Percentiles rank a stretch among this genome's conserved stretches.
phyloP scores from a whole-genome alignment of 345 rosid genomes.

The Limnanthes douglasii region DNA sequence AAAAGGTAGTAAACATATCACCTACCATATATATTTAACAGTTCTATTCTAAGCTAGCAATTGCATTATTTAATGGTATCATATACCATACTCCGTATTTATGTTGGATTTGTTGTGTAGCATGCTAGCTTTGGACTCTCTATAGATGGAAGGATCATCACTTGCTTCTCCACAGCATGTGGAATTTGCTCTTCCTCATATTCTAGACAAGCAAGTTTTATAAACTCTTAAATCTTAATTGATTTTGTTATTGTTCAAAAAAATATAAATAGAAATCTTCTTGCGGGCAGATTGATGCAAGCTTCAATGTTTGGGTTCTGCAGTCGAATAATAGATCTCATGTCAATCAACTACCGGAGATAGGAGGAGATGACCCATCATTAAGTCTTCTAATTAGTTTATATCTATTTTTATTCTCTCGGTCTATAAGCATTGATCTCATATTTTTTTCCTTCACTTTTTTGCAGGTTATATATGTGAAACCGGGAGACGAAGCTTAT shows the following conservation, averaged over 20 bases:
- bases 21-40: not conserved
- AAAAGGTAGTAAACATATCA: constrained; percentile 33
- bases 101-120: constrained; percentile 12
- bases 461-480: constrained; percentile 75
- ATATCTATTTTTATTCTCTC: not conserved
- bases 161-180: constrained; percentile 52
- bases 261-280: not conserved
- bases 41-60: not conserved
- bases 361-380: constrained; percentile 80
- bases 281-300: constrained; percentile 44
- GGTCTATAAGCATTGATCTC: not conserved
- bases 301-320: constrained; percentile 72
- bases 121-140: constrained; percentile 92
- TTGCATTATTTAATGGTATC: not conserved
- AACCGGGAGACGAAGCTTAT: constrained; percentile 58
- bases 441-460: not conserved
- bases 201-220: constrained; percentile 5
- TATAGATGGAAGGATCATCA: constrained; percentile 56
- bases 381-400: constrained; percentile 16
- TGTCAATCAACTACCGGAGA: constrained; percentile 30
- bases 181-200: constrained; percentile 56
- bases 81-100: not conserved
- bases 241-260: not conserved
- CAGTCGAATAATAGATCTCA: constrained; percentile 24
- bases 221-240: constrained; percentile 3